Evolutionary conservation across 768 basidiomycete species (phyloP).

Genomic region (Boletellus emodensis): DNA sequence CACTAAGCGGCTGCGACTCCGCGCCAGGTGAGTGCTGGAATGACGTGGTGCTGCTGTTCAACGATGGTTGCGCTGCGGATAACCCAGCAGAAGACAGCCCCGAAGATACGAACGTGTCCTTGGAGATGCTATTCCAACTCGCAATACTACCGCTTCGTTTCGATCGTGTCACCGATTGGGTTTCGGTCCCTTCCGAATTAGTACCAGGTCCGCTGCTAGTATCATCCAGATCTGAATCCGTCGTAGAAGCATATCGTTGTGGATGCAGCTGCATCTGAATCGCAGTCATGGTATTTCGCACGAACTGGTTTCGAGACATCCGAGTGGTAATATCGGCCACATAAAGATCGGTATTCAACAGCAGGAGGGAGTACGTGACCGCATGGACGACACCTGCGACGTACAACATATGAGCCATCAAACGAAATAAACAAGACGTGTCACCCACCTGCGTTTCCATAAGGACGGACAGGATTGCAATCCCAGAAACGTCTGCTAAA

Average conservation of each 20-base stretch:
- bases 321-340: slow-evolving; percentile 84
- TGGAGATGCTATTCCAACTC: slow-evolving; percentile 78
- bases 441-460: slow-evolving; percentile 76
- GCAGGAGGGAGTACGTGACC: slow-evolving; percentile 85
- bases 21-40: slow-evolving; percentile 50
- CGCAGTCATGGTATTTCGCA: slow-evolving; percentile 84
- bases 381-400: slow-evolving; percentile 86
- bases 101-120: slow-evolving; percentile 48
- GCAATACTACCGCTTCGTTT: slow-evolving; percentile 82
- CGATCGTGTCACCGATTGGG: slow-evolving; percentile 41
- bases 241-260: slow-evolving; percentile 47
- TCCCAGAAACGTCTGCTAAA: slow-evolving; percentile 91
- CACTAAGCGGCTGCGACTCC: slow-evolving; percentile 34
- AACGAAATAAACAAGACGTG: not conserved
- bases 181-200: slow-evolving; percentile 57
- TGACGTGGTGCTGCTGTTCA: slow-evolving; percentile 63
- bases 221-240: slow-evolving; percentile 67
- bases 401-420: slow-evolving; percentile 2
- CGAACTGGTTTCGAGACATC: slow-evolving; percentile 92
- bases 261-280: slow-evolving; percentile 77
- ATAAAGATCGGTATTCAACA: slow-evolving; percentile 96
- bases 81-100: slow-evolving; percentile 34
- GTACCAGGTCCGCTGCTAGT: slow-evolving; percentile 53
- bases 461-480: slow-evolving; percentile 78
- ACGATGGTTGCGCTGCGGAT: slow-evolving; percentile 35